phyloP scores from a whole-genome alignment of 345 rosid genomes.

The Iberis pinnata region DNA sequence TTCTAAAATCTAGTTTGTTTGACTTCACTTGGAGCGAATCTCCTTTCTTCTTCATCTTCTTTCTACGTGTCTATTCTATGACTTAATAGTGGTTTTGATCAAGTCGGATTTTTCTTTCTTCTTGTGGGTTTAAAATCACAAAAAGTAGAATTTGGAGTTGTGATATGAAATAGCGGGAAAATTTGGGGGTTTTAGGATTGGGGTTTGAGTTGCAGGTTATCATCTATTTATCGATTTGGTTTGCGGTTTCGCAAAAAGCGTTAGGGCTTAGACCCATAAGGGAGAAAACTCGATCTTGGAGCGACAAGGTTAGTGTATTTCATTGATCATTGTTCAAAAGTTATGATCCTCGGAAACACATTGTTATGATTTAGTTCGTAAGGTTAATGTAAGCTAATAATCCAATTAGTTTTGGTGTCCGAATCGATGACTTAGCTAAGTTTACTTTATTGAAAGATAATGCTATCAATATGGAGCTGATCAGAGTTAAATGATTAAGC shows the following conservation, averaged over 20 bases:
- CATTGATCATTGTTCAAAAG: background rate
- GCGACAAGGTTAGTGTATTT: constrained; percentile 65
- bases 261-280: constrained; percentile 70
- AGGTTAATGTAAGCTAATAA: too few species aligned
- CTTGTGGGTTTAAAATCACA: background rate
- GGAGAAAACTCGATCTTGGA: constrained; percentile 84
- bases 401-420: background rate
- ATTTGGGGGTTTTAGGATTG: constrained; percentile 32
- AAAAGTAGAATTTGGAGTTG: constrained; percentile 23
- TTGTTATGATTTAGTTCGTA: constrained; percentile 2
- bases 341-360: background rate
- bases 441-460: background rate
- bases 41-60: too few species aligned
- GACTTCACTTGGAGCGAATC: too few species aligned
- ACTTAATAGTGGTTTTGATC: too few species aligned
- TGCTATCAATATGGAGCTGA: background rate
- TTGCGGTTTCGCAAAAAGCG: constrained; percentile 45
- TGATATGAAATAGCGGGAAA: constrained; percentile 39
- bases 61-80: too few species aligned
- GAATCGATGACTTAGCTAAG: background rate
- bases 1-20: too few species aligned
- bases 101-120: background rate
- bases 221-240: constrained; percentile 52
- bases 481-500: background rate
- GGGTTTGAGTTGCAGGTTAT: too few species aligned